Base-by-base conservation (phyloP, 2,329 filamentous ascomycete species). In the Xylariaceae sp. region DNA sequence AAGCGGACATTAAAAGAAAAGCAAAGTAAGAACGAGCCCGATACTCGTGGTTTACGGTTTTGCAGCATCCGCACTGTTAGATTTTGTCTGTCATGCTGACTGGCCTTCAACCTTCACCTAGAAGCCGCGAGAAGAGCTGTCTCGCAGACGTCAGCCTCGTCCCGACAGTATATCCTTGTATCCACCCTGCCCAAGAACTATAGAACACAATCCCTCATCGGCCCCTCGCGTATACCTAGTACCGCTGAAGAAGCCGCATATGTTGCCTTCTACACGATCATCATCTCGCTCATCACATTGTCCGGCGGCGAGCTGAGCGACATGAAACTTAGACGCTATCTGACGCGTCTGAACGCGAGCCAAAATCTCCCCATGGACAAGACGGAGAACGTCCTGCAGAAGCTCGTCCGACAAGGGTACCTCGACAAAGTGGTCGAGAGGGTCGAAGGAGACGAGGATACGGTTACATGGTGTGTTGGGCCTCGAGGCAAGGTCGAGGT, bases 401-500 rank as follows among this genome's bases (percentile, higher is more conserved):
- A 83, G 45, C 86, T 97, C 77, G 81, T 87, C 59, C 87, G 82
- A 59, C 92, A 97, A 48, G 89, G 89, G 0, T 99, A 99, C 67
- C 76, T 99, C 2, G 79, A 92, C 29, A 88, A 84, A 59, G 81
- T 86, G 43, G 81, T 86, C 16, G 92, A 97, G 62, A 82, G 75
- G 37, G 77, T 77, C 10, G 53, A 69, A 67, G 85, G 84, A 1
- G 90, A 89, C 21, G 90, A 96, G 30, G 86, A 93, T 58, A 79
- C 83, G 2, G 79, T 91, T 6, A 92, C 90, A 41, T 99, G 91
- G 81, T 83, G 89, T 50, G 83, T 97, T 11, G 94, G 94, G 0
- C 88, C 91, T 5, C 82, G 94, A 18, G 93, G 89, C 5, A 94
- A 89, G 72, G 80, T 92, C 6, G 94, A 97, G 72, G 83, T 97